Percentiles rank a stretch among this genome's conserved stretches.
These are phyloP conservation scores for Pharnaceum exiguum DNA, from an alignment of 148 eudicot species.

Conservation along the genomic window DNA sequence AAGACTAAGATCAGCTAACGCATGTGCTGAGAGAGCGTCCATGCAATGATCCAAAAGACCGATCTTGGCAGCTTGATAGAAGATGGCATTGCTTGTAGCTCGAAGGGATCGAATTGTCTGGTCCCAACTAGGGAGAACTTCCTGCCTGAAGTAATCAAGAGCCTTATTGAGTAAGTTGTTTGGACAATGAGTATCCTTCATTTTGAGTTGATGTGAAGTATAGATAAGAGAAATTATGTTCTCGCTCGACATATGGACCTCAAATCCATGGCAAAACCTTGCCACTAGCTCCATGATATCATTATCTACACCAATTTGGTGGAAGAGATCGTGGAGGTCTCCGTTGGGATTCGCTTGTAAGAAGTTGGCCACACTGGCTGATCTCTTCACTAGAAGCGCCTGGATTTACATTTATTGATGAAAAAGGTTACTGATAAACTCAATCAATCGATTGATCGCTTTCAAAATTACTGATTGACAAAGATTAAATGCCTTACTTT, in stretches of 20 bases:
- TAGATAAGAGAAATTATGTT: slow-evolving; percentile 48
- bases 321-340: slow-evolving; percentile 36
- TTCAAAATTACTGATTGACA: background rate
- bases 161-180: slow-evolving; percentile 44
- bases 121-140: slow-evolving; percentile 58
- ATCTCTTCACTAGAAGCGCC: slow-evolving; percentile 47
- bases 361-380: slow-evolving; percentile 38
- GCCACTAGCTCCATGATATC: slow-evolving; percentile 50
- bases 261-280: slow-evolving; percentile 63
- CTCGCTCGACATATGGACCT: slow-evolving; percentile 37
- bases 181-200: slow-evolving; percentile 55
- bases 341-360: slow-evolving; percentile 39
- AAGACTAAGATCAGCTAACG: slow-evolving; percentile 37
- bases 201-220: slow-evolving; percentile 45
- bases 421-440: background rate
- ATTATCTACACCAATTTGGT: slow-evolving; percentile 35
- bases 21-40: slow-evolving; percentile 40
- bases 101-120: slow-evolving; percentile 41
- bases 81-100: slow-evolving; percentile 6
- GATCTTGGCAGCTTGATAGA: slow-evolving; percentile 36
- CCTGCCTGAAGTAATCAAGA: slow-evolving; percentile 29
- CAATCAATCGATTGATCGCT: background rate
- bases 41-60: slow-evolving; percentile 37
- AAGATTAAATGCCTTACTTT: slow-evolving; percentile 26
- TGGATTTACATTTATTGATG: slow-evolving; percentile 9